These are phyloP conservation scores for Pseudomicrostroma phylloplanum DNA, from an alignment of 1,284 basidiomycete species.

Conservation along the genomic window DNA sequence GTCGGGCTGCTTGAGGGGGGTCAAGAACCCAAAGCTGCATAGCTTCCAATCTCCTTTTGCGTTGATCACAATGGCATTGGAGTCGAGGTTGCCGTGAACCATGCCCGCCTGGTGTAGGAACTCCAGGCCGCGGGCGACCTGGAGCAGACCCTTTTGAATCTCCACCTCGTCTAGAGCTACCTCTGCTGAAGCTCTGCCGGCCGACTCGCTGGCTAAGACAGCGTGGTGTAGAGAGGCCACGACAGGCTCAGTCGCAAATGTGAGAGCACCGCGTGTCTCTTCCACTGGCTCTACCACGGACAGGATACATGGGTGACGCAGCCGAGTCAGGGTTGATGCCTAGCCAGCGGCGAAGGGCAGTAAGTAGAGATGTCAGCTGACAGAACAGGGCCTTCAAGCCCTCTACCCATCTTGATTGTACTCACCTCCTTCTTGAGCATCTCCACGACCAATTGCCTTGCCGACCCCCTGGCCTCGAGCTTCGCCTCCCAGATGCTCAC, in stretches of 20 bases:
- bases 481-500: slow-evolving; percentile 39
- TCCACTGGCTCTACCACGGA: slow-evolving; percentile 98
- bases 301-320: slow-evolving; percentile 90
- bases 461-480: slow-evolving; percentile 24
- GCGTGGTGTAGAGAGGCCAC: slow-evolving; percentile 26
- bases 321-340: slow-evolving; percentile 75
- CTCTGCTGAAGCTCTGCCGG: slow-evolving; percentile 12
- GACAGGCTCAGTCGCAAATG: slow-evolving; percentile 80
- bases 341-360: slow-evolving; percentile 48
- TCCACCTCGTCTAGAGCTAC: slow-evolving; percentile 54
- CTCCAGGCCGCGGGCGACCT: slow-evolving; percentile 82
- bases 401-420: neutral
- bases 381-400: neutral
- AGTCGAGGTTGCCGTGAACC: slow-evolving; percentile 83
- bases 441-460: slow-evolving; percentile 27
- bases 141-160: slow-evolving; percentile 94
- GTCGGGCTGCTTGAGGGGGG: slow-evolving; percentile 65
- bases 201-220: slow-evolving; percentile 14
- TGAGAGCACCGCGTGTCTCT: slow-evolving; percentile 73
- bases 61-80: slow-evolving; percentile 54
- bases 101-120: slow-evolving; percentile 86
- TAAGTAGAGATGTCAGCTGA: neutral
- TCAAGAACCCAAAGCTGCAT: slow-evolving; percentile 75
- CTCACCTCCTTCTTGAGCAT: slow-evolving; percentile 45
- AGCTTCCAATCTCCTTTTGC: slow-evolving; percentile 95